Evolutionary conservation across 2,329 filamentous ascomycete species (phyloP).

Genomic region (Fusarium algeriense): DNA sequence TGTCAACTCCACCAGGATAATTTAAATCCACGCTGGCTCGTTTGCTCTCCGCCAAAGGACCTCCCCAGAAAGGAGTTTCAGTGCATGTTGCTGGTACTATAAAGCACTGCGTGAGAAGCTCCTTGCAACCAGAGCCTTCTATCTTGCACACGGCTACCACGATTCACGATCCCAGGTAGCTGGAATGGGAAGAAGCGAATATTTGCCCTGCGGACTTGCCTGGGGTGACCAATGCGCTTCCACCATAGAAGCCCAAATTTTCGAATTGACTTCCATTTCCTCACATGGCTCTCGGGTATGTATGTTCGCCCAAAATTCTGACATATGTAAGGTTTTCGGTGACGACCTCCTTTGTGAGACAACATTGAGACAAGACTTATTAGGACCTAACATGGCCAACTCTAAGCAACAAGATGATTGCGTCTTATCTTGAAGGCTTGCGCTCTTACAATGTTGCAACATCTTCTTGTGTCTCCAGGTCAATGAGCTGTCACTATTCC

Average conservation of each 20-base stretch:
- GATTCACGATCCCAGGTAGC: slow-evolving; percentile 12
- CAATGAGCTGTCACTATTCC: not conserved
- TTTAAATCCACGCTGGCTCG: slow-evolving; percentile 24
- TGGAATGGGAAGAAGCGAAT: slow-evolving; percentile 33
- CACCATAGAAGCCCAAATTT: slow-evolving; percentile 15
- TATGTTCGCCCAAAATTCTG: slow-evolving; percentile 25
- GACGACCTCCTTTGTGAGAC: slow-evolving; percentile 21
- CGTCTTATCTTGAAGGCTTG: not conserved
- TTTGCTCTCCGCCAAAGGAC: slow-evolving; percentile 11
- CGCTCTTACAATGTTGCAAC: not conserved
- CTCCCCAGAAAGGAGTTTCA: slow-evolving; percentile 9
- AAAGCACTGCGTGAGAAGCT: not conserved
- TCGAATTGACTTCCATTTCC: slow-evolving; percentile 36
- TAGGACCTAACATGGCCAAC: not conserved
- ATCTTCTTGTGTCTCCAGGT: not conserved
- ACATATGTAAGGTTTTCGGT: slow-evolving; percentile 11
- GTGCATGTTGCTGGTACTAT: slow-evolving; percentile 1
- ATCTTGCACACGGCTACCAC: slow-evolving; percentile 6
- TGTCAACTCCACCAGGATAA: slow-evolving; percentile 32
- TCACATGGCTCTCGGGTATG: slow-evolving; percentile 21
- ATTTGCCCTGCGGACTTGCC: slow-evolving; percentile 12
- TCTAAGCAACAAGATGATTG: not conserved
- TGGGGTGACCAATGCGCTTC: slow-evolving; percentile 23
- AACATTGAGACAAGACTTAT: slow-evolving; percentile 10
- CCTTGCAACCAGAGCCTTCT: slow-evolving; percentile 14